These are phyloP conservation scores for Pythium vanterpoolii DNA, from an alignment of 352 stramenopile genomes.

Conservation along the genomic window DNA sequence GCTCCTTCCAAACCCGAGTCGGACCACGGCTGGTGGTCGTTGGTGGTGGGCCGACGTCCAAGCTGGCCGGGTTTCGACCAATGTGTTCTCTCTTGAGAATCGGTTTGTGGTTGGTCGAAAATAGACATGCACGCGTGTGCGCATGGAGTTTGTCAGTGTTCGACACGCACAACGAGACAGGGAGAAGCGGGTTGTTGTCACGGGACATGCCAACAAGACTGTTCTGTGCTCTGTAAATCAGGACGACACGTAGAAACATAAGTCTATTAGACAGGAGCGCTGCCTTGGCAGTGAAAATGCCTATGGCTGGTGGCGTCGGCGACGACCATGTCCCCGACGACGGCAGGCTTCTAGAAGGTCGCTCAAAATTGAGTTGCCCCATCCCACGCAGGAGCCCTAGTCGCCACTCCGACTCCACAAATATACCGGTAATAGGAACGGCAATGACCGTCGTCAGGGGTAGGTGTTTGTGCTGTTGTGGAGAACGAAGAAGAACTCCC, in stretches of 20 bases:
- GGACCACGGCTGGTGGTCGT: slow-evolving; percentile 23
- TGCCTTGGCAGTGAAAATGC: not conserved
- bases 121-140: no score
- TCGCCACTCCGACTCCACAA: not conserved
- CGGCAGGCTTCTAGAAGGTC: not conserved
- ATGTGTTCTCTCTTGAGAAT: not conserved
- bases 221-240: no score
- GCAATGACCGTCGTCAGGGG: slow-evolving; percentile 1
- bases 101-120: slow-evolving; percentile 9
- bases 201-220: not conserved
- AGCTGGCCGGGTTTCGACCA: slow-evolving; percentile 6
- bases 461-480: slow-evolving; percentile 18
- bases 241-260: not conserved
- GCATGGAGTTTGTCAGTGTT: no score
- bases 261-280: not conserved
- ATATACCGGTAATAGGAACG: not conserved
- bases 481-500: slow-evolving; percentile 21
- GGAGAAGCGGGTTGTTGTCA: not conserved
- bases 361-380: not conserved
- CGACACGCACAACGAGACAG: slow-evolving; percentile 22
- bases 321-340: not conserved
- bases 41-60: slow-evolving; percentile 14
- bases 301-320: no score
- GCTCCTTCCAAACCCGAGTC: slow-evolving; percentile 12
- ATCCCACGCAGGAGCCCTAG: slow-evolving; percentile 10